Base-by-base conservation (phyloP, 352 stramenopile species). In the Phytopythium ostracodes region DNA sequence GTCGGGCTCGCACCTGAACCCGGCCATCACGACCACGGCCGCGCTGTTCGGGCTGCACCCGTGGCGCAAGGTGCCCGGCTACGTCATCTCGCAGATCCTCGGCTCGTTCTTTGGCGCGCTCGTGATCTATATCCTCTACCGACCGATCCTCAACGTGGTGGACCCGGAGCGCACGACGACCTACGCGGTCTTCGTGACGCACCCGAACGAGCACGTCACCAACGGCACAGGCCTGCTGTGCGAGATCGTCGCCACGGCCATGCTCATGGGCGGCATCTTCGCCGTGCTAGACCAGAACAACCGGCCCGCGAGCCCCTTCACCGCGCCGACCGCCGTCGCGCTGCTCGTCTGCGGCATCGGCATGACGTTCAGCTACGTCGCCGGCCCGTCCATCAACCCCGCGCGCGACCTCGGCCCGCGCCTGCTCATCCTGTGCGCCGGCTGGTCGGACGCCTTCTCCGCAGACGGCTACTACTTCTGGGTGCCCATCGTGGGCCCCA, bases 291-390 rank as follows among this genome's bases (percentile, higher is more conserved):
- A 89, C 67, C 64, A 76, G 59, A 64, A 71, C 53, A 89, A 89
- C 70, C 67, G 65, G 2, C 73, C 76, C 10, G 65, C 70, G 40
- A 75, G 64, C 35, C 62, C 72, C 10, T 72, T 71, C 44, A 68
- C 58, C 22, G 63, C 74, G 11, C 78, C 78, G 0, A 68, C 59
- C 7, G 62, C 75, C 35, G 64, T 80, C 29, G 76, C 72, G 25
- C 62, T 84, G 15, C 66, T 88, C 36, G 78, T 88, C 33, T 73
- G 77, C n/a, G 76, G 66, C 24, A 70, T 88, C 47, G 78, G 78
- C 36, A 84, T 84, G 76, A 70, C 73, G 9, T 88, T 88, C 68
- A 78, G 76, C 44, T 64, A 77, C 31, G 84, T 83, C 63, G 80
- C 78, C 5, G 74, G 76, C 50, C 82, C 78, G 40, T 73, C 76